A percentile compares a stretch with the other conserved stretches of the same genome.
Evolutionary conservation across 306 rosid species (phyloP).

Genomic region (Prunus campanulata): DNA sequence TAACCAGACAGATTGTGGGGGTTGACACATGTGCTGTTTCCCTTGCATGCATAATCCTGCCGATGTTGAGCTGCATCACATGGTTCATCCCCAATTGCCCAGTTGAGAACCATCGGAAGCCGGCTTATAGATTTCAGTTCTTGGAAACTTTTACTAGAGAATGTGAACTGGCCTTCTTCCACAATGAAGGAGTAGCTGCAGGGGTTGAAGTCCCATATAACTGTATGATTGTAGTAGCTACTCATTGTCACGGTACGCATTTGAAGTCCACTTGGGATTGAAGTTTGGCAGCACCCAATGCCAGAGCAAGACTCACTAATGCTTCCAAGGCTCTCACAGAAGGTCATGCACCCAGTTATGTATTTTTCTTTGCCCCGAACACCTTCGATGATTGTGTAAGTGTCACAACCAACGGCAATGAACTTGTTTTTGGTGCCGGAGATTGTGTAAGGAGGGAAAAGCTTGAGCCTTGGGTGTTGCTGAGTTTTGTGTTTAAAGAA

Average conservation of each 20-base stretch:
- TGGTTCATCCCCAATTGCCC: neutral
- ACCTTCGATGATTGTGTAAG: neutral
- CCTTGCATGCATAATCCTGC: neutral
- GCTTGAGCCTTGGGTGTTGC: neutral
- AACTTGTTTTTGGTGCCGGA: conserved; percentile 22
- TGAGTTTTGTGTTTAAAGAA: neutral
- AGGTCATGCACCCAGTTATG: conserved; percentile 15
- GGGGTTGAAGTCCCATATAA: conserved; percentile 3
- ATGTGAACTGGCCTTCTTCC: conserved; percentile 6
- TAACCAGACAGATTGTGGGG: neutral
- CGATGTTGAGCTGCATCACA: neutral
- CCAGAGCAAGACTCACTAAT: conserved; percentile 18
- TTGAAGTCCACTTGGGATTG: conserved; percentile 16
- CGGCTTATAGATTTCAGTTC: neutral
- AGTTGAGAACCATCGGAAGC: conserved; percentile 1
- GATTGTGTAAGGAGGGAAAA: conserved; percentile 4
- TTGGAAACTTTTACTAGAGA: neutral
- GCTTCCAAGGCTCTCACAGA: neutral
- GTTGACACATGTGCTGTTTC: neutral
- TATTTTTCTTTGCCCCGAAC: neutral
- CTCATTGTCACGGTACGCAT: neutral
- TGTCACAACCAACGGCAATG: conserved; percentile 20
- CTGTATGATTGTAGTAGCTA: conserved; percentile 1
- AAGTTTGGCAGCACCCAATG: conserved; percentile 16
- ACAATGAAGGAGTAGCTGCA: conserved; percentile 3